phyloP scores from a whole-genome alignment of 495 filamentous ascomycete genomes.

The Hypomontagnella monticulosa region DNA sequence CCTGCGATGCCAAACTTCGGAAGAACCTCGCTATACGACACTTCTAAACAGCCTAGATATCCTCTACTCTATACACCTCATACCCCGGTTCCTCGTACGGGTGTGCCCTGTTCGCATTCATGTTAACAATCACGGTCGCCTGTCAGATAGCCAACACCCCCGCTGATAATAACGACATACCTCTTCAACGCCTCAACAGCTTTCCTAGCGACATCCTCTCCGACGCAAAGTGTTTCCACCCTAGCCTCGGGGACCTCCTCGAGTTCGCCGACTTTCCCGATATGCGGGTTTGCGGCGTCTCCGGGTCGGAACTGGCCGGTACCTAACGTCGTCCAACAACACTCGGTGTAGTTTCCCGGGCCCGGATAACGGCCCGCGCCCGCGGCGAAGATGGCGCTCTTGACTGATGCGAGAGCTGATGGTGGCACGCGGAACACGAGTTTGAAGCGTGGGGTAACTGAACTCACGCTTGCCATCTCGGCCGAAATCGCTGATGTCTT shows the following conservation, averaged over 20 bases:
- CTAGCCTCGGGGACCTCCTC: conserved; percentile 59
- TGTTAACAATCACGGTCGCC: conserved; percentile 9
- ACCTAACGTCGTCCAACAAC: conserved; percentile 64
- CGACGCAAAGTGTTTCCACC: conserved; percentile 60
- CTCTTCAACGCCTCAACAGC: conserved; percentile 67
- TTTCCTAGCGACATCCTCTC: conserved; percentile 49
- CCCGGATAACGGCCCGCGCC: conserved; percentile 67
- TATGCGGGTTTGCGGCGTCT: conserved; percentile 62
- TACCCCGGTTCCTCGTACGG: conserved; percentile 83
- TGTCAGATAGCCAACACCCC: conserved; percentile 4
- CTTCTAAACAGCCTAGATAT: conserved; percentile 59
- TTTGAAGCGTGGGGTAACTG: conserved; percentile 52
- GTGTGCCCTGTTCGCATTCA: conserved; percentile 63
- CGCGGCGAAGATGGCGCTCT: conserved; percentile 66
- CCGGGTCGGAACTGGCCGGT: conserved; percentile 69
- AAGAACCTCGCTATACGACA: neutral
- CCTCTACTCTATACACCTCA: conserved; percentile 77
- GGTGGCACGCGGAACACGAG: conserved; percentile 67
- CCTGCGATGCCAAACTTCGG: neutral
- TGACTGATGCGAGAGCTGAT: conserved; percentile 56
- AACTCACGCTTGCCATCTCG: conserved; percentile 25
- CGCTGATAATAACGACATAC: conserved; percentile 49
- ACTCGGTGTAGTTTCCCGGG: conserved; percentile 64
- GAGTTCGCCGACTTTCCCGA: conserved; percentile 61
- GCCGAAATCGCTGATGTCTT: neutral